Evolutionary conservation across 2,329 filamentous ascomycete genomes (phyloP).

Genomic region (Colletotrichum theobromicola): DNA sequence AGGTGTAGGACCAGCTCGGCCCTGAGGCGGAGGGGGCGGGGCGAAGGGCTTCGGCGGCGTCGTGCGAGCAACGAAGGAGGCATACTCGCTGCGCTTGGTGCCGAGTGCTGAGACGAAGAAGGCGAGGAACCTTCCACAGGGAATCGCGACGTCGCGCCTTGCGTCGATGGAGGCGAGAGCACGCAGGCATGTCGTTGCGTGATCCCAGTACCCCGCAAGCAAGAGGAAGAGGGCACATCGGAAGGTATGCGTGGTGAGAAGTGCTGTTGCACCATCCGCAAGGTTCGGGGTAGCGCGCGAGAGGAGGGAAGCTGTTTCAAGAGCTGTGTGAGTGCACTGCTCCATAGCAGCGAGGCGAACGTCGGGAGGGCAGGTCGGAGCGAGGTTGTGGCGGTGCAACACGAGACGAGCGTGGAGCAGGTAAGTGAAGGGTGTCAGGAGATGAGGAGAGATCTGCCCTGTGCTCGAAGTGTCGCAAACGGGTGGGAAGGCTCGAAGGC

Average conservation of each 20-base stretch:
- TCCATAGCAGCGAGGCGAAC: constrained; percentile 76
- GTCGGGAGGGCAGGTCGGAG: constrained; percentile 69
- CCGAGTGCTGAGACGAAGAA: constrained; percentile 79
- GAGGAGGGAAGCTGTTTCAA: constrained; percentile 81
- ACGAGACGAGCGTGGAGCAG: constrained; percentile 85
- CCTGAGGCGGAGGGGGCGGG: constrained; percentile 27
- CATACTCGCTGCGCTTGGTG: constrained; percentile 55
- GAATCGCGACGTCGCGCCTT: constrained; percentile 73
- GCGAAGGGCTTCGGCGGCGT: constrained; percentile 36
- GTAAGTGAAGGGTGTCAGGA: constrained; percentile 76
- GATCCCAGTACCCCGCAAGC: constrained; percentile 73
- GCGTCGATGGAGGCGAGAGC: constrained; percentile 74
- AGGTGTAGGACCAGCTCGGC: constrained; percentile 23
- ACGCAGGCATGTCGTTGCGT: constrained; percentile 75
- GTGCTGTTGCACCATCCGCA: constrained; percentile 71
- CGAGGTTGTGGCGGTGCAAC: constrained; percentile 88
- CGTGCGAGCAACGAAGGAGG: constrained; percentile 38
- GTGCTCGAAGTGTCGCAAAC: constrained; percentile 72
- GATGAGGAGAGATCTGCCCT: constrained; percentile 73
- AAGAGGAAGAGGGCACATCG: constrained; percentile 83
- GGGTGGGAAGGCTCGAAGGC: constrained; percentile 76
- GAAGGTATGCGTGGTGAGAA: constrained; percentile 86
- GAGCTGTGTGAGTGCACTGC: constrained; percentile 74
- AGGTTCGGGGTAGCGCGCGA: constrained; percentile 67
- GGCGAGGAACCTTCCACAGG: constrained; percentile 80